Percentiles rank a stretch among this genome's conserved stretches.
These are phyloP conservation scores for Candida pseudocylindracea DNA, from an alignment of 1,139 yeast genomes.

Conservation along the genomic window DNA sequence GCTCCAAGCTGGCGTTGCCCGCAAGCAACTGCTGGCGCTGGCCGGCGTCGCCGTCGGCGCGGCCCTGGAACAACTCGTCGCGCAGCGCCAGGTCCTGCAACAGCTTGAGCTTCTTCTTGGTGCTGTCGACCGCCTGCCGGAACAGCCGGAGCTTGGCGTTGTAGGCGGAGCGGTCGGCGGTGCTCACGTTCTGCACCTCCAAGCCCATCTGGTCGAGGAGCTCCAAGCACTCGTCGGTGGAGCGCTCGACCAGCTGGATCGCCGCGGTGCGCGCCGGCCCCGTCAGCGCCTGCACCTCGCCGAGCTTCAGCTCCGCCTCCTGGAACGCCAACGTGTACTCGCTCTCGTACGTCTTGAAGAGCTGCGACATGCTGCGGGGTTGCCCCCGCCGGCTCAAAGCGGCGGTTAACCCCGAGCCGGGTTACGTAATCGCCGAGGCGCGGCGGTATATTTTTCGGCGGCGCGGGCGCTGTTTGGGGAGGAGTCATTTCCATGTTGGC, in stretches of 20 bases:
- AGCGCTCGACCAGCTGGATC: constrained; percentile 37
- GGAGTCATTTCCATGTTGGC: too few species aligned
- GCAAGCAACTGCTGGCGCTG: constrained; percentile 69
- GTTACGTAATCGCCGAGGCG: too few species aligned
- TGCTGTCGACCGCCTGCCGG: constrained; percentile 33
- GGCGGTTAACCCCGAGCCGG: too few species aligned
- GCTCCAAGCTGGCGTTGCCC: constrained; percentile 63
- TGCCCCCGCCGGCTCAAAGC: too few species aligned
- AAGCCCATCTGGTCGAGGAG: constrained; percentile 60
- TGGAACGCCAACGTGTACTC: constrained; percentile 53
- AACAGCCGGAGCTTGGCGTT: constrained; percentile 55
- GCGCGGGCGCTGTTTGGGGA: too few species aligned
- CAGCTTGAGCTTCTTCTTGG: constrained; percentile 27
- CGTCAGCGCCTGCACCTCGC: constrained; percentile 25
- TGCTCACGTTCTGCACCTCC: constrained; percentile 65
- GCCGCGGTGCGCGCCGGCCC: constrained; percentile 27
- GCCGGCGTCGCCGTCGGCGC: constrained; percentile 17
- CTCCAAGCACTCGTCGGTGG: constrained; percentile 62
- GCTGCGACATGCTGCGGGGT: constrained; percentile 2
- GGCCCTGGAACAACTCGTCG: constrained; percentile 40
- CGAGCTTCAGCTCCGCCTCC: constrained; percentile 46
- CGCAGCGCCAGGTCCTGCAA: constrained; percentile 43
- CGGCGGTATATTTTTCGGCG: too few species aligned
- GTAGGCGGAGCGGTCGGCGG: constrained; percentile 40
- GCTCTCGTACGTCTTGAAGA: constrained; percentile 47